These are phyloP conservation scores for Curvularia spicifera DNA, from an alignment of 2,329 filamentous ascomycete species.

Conservation along the genomic window DNA sequence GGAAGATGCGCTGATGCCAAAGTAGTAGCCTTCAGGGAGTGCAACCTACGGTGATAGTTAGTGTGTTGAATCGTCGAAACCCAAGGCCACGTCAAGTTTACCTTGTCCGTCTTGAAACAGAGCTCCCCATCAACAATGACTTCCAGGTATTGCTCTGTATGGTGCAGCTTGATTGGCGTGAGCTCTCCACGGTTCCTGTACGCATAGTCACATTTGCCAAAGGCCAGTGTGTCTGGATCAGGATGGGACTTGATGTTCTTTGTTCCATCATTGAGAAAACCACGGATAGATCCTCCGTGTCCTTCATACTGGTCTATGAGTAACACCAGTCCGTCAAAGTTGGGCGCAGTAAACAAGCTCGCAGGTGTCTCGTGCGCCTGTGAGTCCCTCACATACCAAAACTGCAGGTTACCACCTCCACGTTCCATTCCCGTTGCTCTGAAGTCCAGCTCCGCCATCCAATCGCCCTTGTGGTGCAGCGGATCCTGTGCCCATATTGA, in stretches of 20 bases:
- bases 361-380: conserved; percentile 68
- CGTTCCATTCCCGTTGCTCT: conserved; percentile 84
- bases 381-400: conserved; percentile 85
- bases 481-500: conserved; percentile 77
- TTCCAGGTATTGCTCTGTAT: conserved; percentile 68
- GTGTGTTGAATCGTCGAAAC: background rate
- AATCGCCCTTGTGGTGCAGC: conserved; percentile 67
- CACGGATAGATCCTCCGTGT: conserved; percentile 79
- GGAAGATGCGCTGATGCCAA: conserved; percentile 86
- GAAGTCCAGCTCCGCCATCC: conserved; percentile 86
- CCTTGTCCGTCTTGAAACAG: conserved; percentile 82
- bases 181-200: conserved; percentile 92
- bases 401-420: conserved; percentile 85
- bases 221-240: conserved; percentile 83
- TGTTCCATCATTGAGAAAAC: conserved; percentile 90
- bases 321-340: conserved; percentile 89
- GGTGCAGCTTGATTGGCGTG: conserved; percentile 78
- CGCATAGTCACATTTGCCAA: conserved; percentile 87
- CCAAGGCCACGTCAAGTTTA: conserved; percentile 28
- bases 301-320: conserved; percentile 85
- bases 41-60: conserved; percentile 60
- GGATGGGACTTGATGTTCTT: conserved; percentile 78
- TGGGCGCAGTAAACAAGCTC: conserved; percentile 82
- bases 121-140: conserved; percentile 79
- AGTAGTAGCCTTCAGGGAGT: conserved; percentile 80